Evolutionary conservation across 2,329 filamentous ascomycete genomes (phyloP).

Genomic region (Phaeomoniella chlamydospora): DNA sequence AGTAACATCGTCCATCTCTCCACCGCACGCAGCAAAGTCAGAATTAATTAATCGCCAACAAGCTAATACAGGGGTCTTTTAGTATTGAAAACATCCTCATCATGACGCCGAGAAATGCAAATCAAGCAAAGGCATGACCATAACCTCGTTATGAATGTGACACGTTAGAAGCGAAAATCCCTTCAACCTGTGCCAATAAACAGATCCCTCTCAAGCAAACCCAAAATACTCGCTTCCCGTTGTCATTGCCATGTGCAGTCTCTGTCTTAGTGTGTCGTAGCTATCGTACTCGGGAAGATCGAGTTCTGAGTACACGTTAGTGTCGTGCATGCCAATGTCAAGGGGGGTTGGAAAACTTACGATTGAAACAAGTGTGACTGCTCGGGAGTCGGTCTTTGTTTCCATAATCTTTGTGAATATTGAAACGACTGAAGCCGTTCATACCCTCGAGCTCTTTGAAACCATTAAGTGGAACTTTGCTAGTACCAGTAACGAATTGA

Average conservation of each 20-base stretch:
- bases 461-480: constrained; percentile 93
- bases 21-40: no score
- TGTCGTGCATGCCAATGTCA: constrained; percentile 2
- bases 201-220: constrained; percentile 67
- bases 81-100: background rate
- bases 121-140: background rate
- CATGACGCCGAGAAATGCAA: background rate
- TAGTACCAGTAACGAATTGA: constrained; percentile 96
- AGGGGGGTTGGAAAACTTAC: constrained; percentile 44
- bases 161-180: constrained; percentile 18
- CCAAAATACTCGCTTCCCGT: constrained; percentile 94
- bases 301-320: constrained; percentile 53
- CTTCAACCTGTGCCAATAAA: no score
- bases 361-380: constrained; percentile 98
- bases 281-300: constrained; percentile 96
- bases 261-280: constrained; percentile 77
- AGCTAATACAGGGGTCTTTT: background rate
- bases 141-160: constrained; percentile 9
- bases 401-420: constrained; percentile 95
- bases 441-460: constrained; percentile 99
- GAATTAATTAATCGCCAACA: no score
- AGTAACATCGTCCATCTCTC: no score
- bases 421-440: constrained; percentile 97
- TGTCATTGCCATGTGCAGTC: constrained; percentile 92
- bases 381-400: constrained; percentile 91